Base-by-base conservation (phyloP, 2,329 filamentous ascomycete species). In the Dothidotthia symphoricarpi region DNA sequence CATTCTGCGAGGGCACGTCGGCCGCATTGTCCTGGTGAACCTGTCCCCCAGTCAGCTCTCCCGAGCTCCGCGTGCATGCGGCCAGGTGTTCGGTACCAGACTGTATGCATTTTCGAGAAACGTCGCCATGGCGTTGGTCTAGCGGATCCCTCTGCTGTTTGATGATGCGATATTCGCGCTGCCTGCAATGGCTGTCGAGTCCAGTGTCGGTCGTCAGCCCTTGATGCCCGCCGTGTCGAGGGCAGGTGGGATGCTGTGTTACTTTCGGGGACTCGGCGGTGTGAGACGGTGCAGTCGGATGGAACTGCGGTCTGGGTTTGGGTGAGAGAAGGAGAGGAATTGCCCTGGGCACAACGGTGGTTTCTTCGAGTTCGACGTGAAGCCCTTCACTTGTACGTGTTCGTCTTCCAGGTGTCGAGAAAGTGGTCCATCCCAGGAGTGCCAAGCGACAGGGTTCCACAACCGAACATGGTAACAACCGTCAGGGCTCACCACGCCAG, bases 41-140 rank as follows among this genome's bases (percentile, higher is more conserved):
- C 62, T 64, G 44, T 57, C 44, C 46, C 37, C 30, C 44, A 36
- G 58, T 66, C 59, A 65, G 61, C 59, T 45, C 43, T 34, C 39
- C 34, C 44, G 38, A 56, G 57, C 53, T 56, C 51, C 15, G 33
- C 31, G 16, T 17, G 27, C 34, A 44, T 43, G 39, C 45, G 39
- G 55, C 59, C 58, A 60, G 55, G 51, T 57, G 49, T 46, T 53
- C 47, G 45, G 37, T 62, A 66, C 88, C 73, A 98, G 74, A 72
- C 88, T 96, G 79, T 97, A 98, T 53, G 93, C 81, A 69, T 87
- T 86, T 68, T 98, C 93, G 49, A 97, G 80, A 69, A 95, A 97
- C 56, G 86, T 85, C 73, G 91, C 85, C 91, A 97, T 98, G 71
- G 56, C 85, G 78, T 66, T 47, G 35, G 47, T 22, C 14, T 42